phyloP scores from a whole-genome alignment of 1,284 basidiomycete species.

The Cryptococcus wingfieldii region DNA sequence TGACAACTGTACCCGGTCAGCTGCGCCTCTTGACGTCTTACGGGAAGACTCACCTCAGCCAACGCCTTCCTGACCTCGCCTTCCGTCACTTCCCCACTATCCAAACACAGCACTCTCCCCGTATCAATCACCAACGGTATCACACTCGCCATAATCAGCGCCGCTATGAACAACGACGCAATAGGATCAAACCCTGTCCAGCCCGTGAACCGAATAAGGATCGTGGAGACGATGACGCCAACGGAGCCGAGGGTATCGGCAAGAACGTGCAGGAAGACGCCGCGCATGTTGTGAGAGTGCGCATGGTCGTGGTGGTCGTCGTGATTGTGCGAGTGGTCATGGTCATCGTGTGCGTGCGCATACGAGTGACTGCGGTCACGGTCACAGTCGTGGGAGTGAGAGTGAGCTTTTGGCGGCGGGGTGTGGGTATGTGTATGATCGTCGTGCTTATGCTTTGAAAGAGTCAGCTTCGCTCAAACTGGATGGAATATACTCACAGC shows the following conservation, averaged over 20 bases:
- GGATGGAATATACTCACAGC: not conserved
- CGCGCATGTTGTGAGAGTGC: constrained; percentile 98
- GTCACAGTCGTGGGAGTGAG: constrained; percentile 51
- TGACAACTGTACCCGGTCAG: constrained; percentile 51
- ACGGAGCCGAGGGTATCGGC: constrained; percentile 53
- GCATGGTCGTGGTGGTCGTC: constrained; percentile 50
- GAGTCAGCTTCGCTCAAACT: not conserved
- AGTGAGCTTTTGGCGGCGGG: constrained; percentile 20
- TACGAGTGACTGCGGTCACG: constrained; percentile 32
- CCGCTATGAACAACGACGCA: constrained; percentile 92
- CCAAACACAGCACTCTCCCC: constrained; percentile 80
- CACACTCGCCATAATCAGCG: constrained; percentile 91
- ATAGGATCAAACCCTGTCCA: constrained; percentile 99
- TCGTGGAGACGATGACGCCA: constrained; percentile 96
- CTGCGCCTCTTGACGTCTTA: not conserved
- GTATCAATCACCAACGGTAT: constrained; percentile 92
- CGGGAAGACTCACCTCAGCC: constrained; percentile 58
- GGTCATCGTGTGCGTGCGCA: constrained; percentile 50
- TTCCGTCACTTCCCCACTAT: constrained; percentile 68
- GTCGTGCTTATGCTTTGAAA: constrained; percentile 1
- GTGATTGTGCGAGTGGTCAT: constrained; percentile 53
- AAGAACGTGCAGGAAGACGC: constrained; percentile 72
- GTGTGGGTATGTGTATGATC: constrained; percentile 1
- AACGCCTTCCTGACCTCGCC: constrained; percentile 66
- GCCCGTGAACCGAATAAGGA: constrained; percentile 94